Percentiles rank a stretch among this genome's conserved stretches.
Evolutionary conservation across 257 asterid species (phyloP).

Genomic region (Solanum sparsipilum): DNA sequence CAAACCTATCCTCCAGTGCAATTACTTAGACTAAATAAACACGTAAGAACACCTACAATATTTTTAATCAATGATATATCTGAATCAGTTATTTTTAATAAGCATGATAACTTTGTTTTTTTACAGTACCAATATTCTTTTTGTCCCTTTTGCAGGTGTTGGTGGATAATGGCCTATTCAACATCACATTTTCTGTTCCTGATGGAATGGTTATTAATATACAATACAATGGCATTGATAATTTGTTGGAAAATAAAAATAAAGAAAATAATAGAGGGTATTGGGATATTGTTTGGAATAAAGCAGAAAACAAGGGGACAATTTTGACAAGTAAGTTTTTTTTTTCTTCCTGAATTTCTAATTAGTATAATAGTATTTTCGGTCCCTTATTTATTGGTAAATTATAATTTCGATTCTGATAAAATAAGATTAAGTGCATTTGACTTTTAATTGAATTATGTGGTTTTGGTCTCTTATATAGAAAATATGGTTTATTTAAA

Average conservation of each 20-base stretch:
- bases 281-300: conserved; percentile 79
- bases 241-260: conserved; percentile 37
- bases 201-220: conserved; percentile 47
- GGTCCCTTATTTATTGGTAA: neutral
- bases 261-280: conserved; percentile 57
- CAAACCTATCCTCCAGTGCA: conserved; percentile 41
- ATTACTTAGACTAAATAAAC: conserved; percentile 26
- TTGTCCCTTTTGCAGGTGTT: conserved; percentile 24
- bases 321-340: conserved; percentile 32
- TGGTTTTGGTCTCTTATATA: too few relatives aligned
- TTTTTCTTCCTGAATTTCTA: neutral
- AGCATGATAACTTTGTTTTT: neutral
- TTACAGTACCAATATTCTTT: neutral
- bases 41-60: conserved; percentile 4
- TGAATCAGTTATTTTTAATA: neutral
- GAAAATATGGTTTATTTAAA: neutral
- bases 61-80: neutral
- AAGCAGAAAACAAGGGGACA: conserved; percentile 11
- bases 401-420: neutral
- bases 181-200: conserved; percentile 46
- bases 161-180: conserved; percentile 56
- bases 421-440: neutral
- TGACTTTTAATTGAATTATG: neutral
- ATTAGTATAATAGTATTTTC: neutral
- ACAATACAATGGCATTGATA: conserved; percentile 51